phyloP scores from a whole-genome alignment of 1,139 yeast genomes.

The Kurtzmaniella quercitrusa region DNA sequence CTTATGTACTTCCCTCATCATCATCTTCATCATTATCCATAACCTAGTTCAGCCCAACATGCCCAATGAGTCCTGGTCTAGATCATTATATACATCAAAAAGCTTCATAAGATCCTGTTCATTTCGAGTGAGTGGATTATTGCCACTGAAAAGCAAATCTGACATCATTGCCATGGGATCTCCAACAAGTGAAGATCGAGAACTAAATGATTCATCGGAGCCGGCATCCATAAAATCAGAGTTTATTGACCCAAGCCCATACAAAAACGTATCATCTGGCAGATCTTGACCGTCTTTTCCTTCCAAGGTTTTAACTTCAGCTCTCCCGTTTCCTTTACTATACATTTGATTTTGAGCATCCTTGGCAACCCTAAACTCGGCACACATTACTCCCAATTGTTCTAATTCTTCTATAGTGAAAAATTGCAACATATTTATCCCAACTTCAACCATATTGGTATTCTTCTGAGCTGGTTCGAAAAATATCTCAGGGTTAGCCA shows the following conservation, averaged over 20 bases:
- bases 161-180: constrained; percentile 6
- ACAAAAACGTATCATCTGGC: not conserved
- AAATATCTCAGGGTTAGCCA: constrained; percentile 38
- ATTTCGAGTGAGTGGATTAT: constrained; percentile 11
- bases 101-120: constrained; percentile 35
- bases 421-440: constrained; percentile 40
- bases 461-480: constrained; percentile 30
- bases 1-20: no score
- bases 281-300: not conserved
- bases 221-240: not conserved
- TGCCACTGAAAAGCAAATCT: constrained; percentile 6
- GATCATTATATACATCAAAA: constrained; percentile 37
- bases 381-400: constrained; percentile 35
- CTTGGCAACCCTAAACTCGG: constrained; percentile 40
- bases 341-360: constrained; percentile 24
- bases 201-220: not conserved
- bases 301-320: not conserved
- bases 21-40: no score
- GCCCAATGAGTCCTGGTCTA: constrained; percentile 14
- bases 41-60: constrained; percentile 5
- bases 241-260: not conserved
- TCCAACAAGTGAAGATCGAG: not conserved
- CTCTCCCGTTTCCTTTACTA: constrained; percentile 8
- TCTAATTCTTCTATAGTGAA: constrained; percentile 34
- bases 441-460: constrained; percentile 29